phyloP scores from a whole-genome alignment of 2,329 filamentous ascomycete genomes.

The Penicillium sp. region DNA sequence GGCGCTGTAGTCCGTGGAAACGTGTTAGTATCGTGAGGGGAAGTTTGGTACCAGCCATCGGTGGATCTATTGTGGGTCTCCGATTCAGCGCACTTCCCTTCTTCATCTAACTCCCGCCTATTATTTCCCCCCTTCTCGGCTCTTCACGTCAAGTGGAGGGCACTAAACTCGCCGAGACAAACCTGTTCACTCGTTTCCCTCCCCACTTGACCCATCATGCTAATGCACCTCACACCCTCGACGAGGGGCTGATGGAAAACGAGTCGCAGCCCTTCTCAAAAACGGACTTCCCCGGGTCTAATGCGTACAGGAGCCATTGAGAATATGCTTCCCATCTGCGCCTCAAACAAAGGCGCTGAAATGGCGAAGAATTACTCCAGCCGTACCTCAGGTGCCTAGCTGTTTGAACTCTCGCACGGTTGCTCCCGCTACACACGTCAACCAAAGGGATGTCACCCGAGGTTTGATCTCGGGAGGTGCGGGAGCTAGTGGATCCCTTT shows the following conservation, averaged over 20 bases:
- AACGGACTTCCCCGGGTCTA: neutral
- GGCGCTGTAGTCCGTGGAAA: neutral
- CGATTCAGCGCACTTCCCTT: neutral
- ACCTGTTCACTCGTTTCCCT: neutral
- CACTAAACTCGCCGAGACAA: neutral
- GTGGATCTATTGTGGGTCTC: neutral
- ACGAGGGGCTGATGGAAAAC: neutral
- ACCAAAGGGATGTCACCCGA: neutral
- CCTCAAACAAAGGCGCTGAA: neutral
- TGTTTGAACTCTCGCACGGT: neutral
- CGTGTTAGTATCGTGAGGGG: neutral
- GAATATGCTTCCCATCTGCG: neutral
- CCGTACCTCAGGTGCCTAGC: neutral
- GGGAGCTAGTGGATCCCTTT: slow-evolving; percentile 10
- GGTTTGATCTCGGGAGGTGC: slow-evolving; percentile 7
- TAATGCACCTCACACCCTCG: neutral
- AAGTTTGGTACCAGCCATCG: neutral
- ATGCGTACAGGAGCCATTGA: no score
- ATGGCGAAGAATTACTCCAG: neutral
- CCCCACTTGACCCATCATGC: neutral
- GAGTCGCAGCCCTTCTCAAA: neutral
- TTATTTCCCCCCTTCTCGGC: neutral
- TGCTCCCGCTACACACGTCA: neutral
- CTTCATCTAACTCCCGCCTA: neutral
- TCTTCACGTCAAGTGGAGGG: neutral